phyloP scores from a whole-genome alignment of 441 rosid species.

The Macaranga tanarius region DNA sequence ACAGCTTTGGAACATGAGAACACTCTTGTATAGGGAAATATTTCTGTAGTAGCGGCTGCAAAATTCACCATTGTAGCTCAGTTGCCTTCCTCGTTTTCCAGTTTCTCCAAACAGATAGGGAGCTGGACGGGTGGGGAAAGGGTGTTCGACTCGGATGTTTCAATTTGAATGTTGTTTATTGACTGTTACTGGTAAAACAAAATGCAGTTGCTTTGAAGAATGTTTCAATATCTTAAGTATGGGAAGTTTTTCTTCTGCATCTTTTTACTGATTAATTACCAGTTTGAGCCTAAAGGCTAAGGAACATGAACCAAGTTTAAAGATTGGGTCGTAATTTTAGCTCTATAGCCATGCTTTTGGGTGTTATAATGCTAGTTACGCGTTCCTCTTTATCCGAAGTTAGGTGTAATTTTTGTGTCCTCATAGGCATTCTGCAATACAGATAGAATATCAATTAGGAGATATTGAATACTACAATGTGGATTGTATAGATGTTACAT shows the following conservation, averaged over 20 bases:
- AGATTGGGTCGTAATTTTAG: not conserved
- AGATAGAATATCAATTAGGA: not conserved
- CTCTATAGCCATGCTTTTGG: not conserved
- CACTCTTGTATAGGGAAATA: not conserved
- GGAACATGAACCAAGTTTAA: not conserved
- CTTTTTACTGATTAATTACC: not conserved
- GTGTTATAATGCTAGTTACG: not conserved
- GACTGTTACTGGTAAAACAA: not conserved
- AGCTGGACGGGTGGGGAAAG: too few relatives aligned
- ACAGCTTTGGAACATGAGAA: constrained; percentile 1
- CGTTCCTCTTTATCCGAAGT: not conserved
- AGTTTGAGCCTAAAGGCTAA: not conserved
- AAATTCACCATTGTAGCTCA: not conserved
- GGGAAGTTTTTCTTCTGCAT: not conserved
- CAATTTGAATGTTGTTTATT: not conserved
- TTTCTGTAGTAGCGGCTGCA: not conserved
- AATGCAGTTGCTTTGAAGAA: not conserved
- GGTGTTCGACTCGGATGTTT: too few relatives aligned
- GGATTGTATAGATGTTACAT: constrained; percentile 6
- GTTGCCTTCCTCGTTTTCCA: not conserved
- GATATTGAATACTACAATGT: not conserved
- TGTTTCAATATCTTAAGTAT: not conserved
- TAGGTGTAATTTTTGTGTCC: not conserved
- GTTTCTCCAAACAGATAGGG: not conserved
- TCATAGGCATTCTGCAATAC: not conserved